phyloP scores from a whole-genome alignment of 2,329 filamentous ascomycete genomes.

The Hypoxylon sp. region DNA sequence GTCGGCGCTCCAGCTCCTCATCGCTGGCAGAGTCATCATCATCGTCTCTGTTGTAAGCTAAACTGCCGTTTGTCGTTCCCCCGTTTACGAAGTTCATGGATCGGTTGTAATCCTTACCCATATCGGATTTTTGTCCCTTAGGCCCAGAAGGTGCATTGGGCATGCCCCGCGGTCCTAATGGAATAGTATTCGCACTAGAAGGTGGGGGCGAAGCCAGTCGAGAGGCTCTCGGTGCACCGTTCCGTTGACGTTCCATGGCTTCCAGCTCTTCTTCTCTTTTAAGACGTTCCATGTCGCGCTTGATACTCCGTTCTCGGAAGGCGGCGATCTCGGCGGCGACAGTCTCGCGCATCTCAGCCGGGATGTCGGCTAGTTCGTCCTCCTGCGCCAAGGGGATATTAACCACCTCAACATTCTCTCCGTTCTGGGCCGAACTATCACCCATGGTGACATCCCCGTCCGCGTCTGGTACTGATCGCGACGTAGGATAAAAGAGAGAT shows the following conservation, averaged over 20 bases:
- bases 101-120: conserved; percentile 61
- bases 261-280: conserved; percentile 93
- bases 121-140: conserved; percentile 62
- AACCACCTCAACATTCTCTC: conserved; percentile 80
- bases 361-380: conserved; percentile 94
- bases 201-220: conserved; percentile 77
- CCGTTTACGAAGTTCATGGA: conserved; percentile 83
- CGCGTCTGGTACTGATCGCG: conserved; percentile 61
- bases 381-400: conserved; percentile 89
- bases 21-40: conserved; percentile 90
- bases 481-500: conserved; percentile 74
- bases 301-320: conserved; percentile 90
- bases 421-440: conserved; percentile 62
- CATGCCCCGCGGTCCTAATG: conserved; percentile 75
- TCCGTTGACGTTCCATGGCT: conserved; percentile 80
- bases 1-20: conserved; percentile 79
- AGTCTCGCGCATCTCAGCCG: conserved; percentile 93
- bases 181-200: conserved; percentile 74
- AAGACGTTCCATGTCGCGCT: conserved; percentile 86
- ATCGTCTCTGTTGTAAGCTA: conserved; percentile 72
- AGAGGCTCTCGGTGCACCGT: conserved; percentile 68
- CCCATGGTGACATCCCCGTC: conserved; percentile 77
- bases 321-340: conserved; percentile 94
- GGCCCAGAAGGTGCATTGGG: conserved; percentile 77
- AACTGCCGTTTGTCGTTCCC: conserved; percentile 68